Evolutionary conservation across 805 yeast species (phyloP).

Genomic region (Ogataea paraovalis): DNA sequence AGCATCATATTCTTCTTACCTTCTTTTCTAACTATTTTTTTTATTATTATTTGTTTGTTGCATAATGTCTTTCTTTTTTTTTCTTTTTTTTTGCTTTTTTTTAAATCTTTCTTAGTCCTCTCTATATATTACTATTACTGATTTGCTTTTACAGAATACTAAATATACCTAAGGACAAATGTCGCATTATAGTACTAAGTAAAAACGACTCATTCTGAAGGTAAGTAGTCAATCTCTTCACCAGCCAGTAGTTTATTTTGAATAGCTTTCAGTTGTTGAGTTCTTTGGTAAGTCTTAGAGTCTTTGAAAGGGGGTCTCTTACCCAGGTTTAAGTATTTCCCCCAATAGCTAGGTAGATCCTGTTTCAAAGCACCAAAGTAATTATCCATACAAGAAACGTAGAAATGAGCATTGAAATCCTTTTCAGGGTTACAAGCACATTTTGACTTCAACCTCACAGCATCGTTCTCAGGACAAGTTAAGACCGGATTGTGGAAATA

Average conservation of each 20-base stretch:
- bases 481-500: constrained; percentile 48
- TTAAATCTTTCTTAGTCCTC: too few relatives aligned
- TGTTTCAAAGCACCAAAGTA: constrained; percentile 1
- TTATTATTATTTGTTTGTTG: too few relatives aligned
- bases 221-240: constrained; percentile 2
- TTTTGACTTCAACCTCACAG: constrained; percentile 36
- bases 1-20: too few relatives aligned
- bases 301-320: constrained; percentile 2
- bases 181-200: too few relatives aligned
- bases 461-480: constrained; percentile 50
- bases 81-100: too few relatives aligned
- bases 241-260: constrained; percentile 1
- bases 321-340: constrained; percentile 4
- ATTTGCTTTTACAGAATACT: too few relatives aligned
- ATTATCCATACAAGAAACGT: constrained; percentile 10
- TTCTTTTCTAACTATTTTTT: too few relatives aligned
- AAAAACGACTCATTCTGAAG: not conserved
- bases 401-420: constrained; percentile 44
- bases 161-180: too few relatives aligned
- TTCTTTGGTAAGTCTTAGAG: constrained; percentile 3
- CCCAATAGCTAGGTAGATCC: constrained; percentile 6
- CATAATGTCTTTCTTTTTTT: too few relatives aligned
- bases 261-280: constrained; percentile 3
- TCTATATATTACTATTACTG: too few relatives aligned
- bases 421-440: constrained; percentile 47